Evolutionary conservation across 352 stramenopile species (phyloP).

Genomic region (Phytophthora brassicae): DNA sequence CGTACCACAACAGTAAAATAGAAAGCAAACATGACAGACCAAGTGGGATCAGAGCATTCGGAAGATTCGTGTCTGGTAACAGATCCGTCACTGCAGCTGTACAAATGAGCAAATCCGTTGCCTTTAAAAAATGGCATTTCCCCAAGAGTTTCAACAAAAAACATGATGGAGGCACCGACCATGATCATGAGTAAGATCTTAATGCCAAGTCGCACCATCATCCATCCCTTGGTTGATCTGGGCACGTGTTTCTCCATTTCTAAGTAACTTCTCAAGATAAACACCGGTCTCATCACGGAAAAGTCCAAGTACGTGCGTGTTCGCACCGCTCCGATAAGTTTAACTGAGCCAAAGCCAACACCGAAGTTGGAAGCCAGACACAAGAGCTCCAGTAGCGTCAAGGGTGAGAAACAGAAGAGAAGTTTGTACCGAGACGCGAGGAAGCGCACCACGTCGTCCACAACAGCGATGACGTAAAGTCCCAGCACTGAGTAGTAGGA

Average conservation of each 20-base stretch:
- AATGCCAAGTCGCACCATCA: slow-evolving; percentile 78
- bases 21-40: slow-evolving; percentile 89
- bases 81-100: slow-evolving; percentile 62
- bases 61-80: slow-evolving; percentile 52
- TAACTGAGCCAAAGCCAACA: slow-evolving; percentile 73
- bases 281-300: slow-evolving; percentile 81
- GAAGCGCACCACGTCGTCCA: slow-evolving; percentile 78
- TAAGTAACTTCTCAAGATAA: slow-evolving; percentile 80
- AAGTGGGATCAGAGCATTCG: slow-evolving; percentile 62
- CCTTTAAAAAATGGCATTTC: slow-evolving; percentile 77
- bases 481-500: slow-evolving; percentile 68
- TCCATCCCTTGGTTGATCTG: slow-evolving; percentile 70
- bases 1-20: slow-evolving; percentile 88
- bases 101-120: slow-evolving; percentile 85
- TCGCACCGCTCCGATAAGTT: slow-evolving; percentile 50
- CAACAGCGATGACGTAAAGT: slow-evolving; percentile 61
- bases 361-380: slow-evolving; percentile 74
- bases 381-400: slow-evolving; percentile 76
- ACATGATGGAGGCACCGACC: slow-evolving; percentile 79
- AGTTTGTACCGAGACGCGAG: slow-evolving; percentile 81
- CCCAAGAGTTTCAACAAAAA: slow-evolving; percentile 87
- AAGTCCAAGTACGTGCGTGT: slow-evolving; percentile 86
- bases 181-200: slow-evolving; percentile 86
- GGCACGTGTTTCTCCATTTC: slow-evolving; percentile 84
- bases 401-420: slow-evolving; percentile 70